Base-by-base conservation (phyloP, 164 flowering plant genomes). In the Cinnamomum micranthum region DNA sequence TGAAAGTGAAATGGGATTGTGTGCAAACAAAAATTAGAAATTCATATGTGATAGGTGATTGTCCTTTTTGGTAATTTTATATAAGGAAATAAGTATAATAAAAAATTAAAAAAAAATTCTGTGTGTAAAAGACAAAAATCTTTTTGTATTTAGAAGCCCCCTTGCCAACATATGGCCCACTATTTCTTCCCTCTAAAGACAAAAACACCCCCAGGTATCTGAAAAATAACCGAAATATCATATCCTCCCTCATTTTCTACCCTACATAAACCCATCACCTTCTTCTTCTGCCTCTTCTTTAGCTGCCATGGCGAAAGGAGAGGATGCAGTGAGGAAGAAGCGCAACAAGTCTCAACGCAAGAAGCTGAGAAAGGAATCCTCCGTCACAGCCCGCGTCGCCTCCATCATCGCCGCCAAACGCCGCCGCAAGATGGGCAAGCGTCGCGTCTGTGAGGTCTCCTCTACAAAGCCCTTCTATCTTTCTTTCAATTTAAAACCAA, bases 341-440 rank as follows among this genome's bases (percentile, higher is more conserved):
- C 88, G 79, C 89, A 95, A 83, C 91, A 95, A 90, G 72, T 80
- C 74, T 50, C 71, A 6, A 13, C 78, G 94, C 12, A 92, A 89
- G 91, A 88, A 82, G 75, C 75, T 81, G 47, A 69, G 81, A 0
- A 78, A 69, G 2, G 87, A 85, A 0, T 65, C 91, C 12, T 72
- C 0, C 0, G 89, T 92, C 13, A 90, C 98, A 15, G 82, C 91
- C 28, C 94, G 95, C 13, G 78, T 95, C 71, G 96, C 98, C 77
- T 74, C 92, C 82, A 81, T 91, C 28, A 90, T 93, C 81, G 98
- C 99, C 72, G 63, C 96, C 79, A 93, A 92, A 81, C 88, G 89
- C 77, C 95, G 99, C 73, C 95, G 99, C 77, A 81, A 85, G 70
- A 59, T 95, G 68, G 98, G 99, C 24, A 88, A 88, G 77, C 93